Percentiles rank a stretch among this genome's conserved stretches.
Conservation (phyloP, 1,139 yeast species). For the Nakaseomyces nivariensis region DNA sequence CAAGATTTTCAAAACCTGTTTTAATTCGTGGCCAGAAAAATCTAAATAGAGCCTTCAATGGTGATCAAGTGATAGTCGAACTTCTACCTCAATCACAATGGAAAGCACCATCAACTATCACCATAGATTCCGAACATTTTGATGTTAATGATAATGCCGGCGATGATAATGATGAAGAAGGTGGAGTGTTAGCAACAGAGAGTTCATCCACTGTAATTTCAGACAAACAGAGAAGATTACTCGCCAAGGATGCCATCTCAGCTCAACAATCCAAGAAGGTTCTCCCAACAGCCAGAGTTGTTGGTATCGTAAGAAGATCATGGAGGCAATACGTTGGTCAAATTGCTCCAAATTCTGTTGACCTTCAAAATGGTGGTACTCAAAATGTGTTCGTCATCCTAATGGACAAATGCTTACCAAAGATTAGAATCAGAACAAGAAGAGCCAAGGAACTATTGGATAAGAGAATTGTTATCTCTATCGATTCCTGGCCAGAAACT, state of each 20-base stretch:
- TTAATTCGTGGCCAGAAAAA: slow-evolving; percentile 73
- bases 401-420: slow-evolving; percentile 85
- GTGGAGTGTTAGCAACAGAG: slow-evolving; percentile 22
- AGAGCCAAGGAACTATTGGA: slow-evolving; percentile 74
- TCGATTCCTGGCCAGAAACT: slow-evolving; percentile 83
- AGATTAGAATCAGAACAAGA: slow-evolving; percentile 77
- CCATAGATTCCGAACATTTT: slow-evolving; percentile 62
- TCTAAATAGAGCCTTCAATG: slow-evolving; percentile 82
- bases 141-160: slow-evolving; percentile 56
- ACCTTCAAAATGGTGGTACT: slow-evolving; percentile 44
- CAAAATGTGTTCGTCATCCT: slow-evolving; percentile 76
- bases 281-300: slow-evolving; percentile 88
- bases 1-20: slow-evolving; percentile 73
- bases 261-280: slow-evolving; percentile 48
- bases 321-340: slow-evolving; percentile 98
- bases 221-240: slow-evolving; percentile 63
- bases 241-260: slow-evolving; percentile 66
- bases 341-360: slow-evolving; percentile 69
- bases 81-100: slow-evolving; percentile 77
- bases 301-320: slow-evolving; percentile 78
- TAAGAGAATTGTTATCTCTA: slow-evolving; percentile 81
- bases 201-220: slow-evolving; percentile 37
- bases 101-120: slow-evolving; percentile 75
- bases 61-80: slow-evolving; percentile 88
- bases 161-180: slow-evolving; percentile 38